Evolutionary conservation across 495 filamentous ascomycete species (phyloP).

Genomic region (Tetracladium marchalianum): DNA sequence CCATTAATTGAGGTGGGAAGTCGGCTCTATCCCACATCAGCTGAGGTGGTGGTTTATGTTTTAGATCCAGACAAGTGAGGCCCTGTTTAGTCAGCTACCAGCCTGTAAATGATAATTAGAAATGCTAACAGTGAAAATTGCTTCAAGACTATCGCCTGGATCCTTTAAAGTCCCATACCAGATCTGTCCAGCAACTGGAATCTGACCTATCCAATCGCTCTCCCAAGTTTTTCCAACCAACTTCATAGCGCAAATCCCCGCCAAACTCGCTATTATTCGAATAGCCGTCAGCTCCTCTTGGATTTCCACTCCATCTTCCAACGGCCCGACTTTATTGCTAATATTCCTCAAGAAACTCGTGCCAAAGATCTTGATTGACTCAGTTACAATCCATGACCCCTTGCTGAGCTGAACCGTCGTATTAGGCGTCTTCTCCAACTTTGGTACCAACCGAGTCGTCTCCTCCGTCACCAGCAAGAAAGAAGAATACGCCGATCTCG

Average conservation of each 20-base stretch:
- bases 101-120: too few relatives aligned
- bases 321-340: background rate
- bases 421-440: background rate
- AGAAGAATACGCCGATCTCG: background rate
- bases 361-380: constrained; percentile 3
- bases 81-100: too few relatives aligned
- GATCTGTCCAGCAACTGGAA: constrained; percentile 1
- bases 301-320: background rate
- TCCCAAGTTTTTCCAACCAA: constrained; percentile 8
- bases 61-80: too few relatives aligned
- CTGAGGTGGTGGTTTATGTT: background rate
- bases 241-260: constrained; percentile 10
- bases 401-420: background rate
- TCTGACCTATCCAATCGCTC: constrained; percentile 6
- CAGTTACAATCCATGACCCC: background rate
- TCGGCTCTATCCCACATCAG: constrained; percentile 9
- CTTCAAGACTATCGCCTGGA: background rate
- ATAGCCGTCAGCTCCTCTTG: background rate
- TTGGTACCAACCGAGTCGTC: background rate
- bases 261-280: constrained; percentile 1
- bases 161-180: constrained; percentile 7
- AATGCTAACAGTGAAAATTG: too few relatives aligned
- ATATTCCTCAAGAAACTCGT: constrained; percentile 3
- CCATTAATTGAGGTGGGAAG: background rate
- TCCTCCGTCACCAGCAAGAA: constrained; percentile 2